Evolutionary conservation across 2,329 filamentous ascomycete genomes (phyloP).

Genomic region (Claviceps sp.): DNA sequence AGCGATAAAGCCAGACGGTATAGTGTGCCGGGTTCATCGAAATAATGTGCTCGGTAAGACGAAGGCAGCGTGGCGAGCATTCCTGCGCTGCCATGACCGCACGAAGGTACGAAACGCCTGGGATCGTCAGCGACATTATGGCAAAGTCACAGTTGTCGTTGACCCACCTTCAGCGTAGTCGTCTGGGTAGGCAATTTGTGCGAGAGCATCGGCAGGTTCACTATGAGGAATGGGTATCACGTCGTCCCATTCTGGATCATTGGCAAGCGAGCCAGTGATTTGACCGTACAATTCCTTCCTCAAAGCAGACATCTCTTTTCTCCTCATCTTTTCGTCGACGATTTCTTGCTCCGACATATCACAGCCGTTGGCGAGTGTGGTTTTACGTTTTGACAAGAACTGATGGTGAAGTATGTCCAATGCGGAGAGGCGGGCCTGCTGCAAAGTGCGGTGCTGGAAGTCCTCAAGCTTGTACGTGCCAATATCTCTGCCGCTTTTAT

Average conservation of each 20-base stretch:
- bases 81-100: constrained; percentile 87
- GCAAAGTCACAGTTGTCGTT: not conserved
- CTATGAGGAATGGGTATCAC: constrained; percentile 70
- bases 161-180: constrained; percentile 67
- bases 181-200: constrained; percentile 81
- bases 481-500: constrained; percentile 35
- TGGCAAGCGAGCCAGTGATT: constrained; percentile 31
- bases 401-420: constrained; percentile 30
- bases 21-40: constrained; percentile 92
- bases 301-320: constrained; percentile 37
- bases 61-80: constrained; percentile 62
- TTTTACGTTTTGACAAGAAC: constrained; percentile 27
- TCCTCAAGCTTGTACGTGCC: constrained; percentile 33
- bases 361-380: constrained; percentile 12
- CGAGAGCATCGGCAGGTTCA: constrained; percentile 72
- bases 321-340: constrained; percentile 30
- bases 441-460: constrained; percentile 28
- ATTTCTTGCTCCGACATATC: constrained; percentile 26
- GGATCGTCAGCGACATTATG: constrained; percentile 1
- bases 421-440: constrained; percentile 28
- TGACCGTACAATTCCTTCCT: constrained; percentile 39
- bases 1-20: constrained; percentile 95
- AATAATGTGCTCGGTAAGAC: constrained; percentile 81
- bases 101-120: constrained; percentile 81
- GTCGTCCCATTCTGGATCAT: constrained; percentile 71